Percentiles rank a stretch among this genome's conserved stretches.
phyloP scores from a whole-genome alignment of 2,329 filamentous ascomycete species.

The Sporothrix pallida region DNA sequence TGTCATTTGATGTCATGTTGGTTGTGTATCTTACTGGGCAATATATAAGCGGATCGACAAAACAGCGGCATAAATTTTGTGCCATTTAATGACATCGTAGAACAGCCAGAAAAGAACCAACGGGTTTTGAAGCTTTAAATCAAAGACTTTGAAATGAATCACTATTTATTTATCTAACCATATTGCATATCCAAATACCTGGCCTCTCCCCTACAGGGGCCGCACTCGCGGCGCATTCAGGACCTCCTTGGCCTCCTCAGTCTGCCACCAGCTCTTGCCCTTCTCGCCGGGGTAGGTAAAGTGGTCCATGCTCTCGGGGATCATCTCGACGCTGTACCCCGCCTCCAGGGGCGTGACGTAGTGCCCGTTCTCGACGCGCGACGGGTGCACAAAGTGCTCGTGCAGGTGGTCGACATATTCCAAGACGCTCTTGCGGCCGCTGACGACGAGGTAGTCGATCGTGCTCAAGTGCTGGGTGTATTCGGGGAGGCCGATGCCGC shows the following conservation, averaged over 20 bases:
- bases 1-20: no score
- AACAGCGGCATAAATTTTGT: no score
- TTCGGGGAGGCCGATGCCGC: constrained; percentile 88
- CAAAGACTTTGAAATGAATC: no score
- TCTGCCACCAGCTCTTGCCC: constrained; percentile 85
- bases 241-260: constrained; percentile 69
- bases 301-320: constrained; percentile 80
- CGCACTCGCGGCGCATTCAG: background rate
- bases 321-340: constrained; percentile 95
- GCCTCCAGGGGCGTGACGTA: constrained; percentile 83
- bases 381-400: constrained; percentile 87
- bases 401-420: constrained; percentile 95
- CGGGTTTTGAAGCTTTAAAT: no score
- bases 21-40: no score
- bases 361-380: constrained; percentile 80
- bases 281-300: constrained; percentile 78
- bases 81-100: no score
- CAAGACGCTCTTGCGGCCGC: constrained; percentile 73
- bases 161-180: no score
- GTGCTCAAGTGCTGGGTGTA: constrained; percentile 93
- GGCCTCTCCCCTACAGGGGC: background rate
- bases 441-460: constrained; percentile 90
- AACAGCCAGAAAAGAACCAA: no score
- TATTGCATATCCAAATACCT: no score
- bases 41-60: no score